Evolutionary conservation across 768 basidiomycete genomes (phyloP), one percentile per base, ranked within the genome.

Genomic region (Postia placenta): DNA sequence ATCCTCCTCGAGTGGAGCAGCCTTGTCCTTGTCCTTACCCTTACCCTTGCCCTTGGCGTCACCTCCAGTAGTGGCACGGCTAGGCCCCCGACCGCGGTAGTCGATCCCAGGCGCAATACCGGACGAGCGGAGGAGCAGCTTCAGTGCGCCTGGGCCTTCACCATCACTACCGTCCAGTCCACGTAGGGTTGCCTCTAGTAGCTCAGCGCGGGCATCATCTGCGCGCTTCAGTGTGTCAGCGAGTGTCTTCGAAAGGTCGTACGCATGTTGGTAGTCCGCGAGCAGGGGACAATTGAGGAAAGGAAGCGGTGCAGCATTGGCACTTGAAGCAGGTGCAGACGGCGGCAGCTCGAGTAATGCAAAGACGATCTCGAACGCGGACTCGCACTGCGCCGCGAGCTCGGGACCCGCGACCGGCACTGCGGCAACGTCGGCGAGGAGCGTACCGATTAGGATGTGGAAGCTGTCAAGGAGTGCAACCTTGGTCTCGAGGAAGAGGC

Each of bases 401-500:
- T 64, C 63, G 4, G 66, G 47, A 0, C 75, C 80, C 0, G 71
- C 70, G 5, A 72, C 14, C 7, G 50, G 43, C 17, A 53, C 48
- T 2, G 59, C 52, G 1, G 75, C 65, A 25, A 86, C 60, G 50
- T 76, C 75, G 22, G 67, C 67, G 5, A 85, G 59, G 43, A 83
- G 67, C 3, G 71, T 67, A 28, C 53, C 49, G 26, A 87, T 50
- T 26, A 87, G 58, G 42, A 80, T 60, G 53, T 89, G 85, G 63
- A 87, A 85, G 2, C 74, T 61, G 54, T 91, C 87, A 17, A 91
- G 65, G 22, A 89, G 66, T 19, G 79, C 76, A 6, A 85, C 81
- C 66, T 90, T 91, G 2, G 83, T 81, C 49, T 82, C 76, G 5
- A 89, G 69, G 78, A 84, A 86, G 40, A 85, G 71, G 12, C 69